phyloP scores from a whole-genome alignment of 2,329 filamentous ascomycete genomes.

The Cladophialophora exuberans region DNA sequence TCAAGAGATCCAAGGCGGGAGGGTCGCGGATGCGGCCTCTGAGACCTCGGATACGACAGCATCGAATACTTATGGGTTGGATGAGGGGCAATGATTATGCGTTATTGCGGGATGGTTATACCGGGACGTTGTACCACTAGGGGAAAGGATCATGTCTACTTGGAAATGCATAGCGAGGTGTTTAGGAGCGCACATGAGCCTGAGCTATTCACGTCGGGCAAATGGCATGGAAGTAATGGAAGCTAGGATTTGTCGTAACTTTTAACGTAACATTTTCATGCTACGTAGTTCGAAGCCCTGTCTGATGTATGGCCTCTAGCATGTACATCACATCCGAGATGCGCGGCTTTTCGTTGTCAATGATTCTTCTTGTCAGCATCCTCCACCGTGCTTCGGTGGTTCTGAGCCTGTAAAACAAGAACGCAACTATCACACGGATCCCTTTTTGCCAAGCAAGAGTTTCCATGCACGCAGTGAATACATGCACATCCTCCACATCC shows the following conservation, averaged over 20 bases:
- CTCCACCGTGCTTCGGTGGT: background rate
- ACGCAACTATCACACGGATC: background rate
- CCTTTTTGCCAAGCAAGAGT: background rate
- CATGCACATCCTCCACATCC: background rate
- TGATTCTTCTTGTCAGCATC: background rate
- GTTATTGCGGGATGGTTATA: background rate
- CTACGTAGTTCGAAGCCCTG: background rate
- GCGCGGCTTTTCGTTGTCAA: background rate
- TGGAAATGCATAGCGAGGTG: slow-evolving; percentile 8
- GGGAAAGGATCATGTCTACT: background rate
- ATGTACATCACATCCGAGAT: background rate
- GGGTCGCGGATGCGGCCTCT: background rate
- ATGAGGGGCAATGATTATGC: background rate
- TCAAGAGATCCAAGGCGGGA: slow-evolving; percentile 10
- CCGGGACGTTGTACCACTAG: background rate
- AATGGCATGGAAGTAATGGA: background rate
- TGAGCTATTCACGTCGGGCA: background rate
- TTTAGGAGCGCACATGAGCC: background rate
- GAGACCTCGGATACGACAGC: background rate
- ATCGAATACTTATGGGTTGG: background rate
- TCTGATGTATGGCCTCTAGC: background rate
- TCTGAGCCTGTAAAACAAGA: background rate
- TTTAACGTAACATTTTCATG: background rate
- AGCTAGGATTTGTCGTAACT: background rate
- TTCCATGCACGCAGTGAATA: too few species aligned